Evolutionary conservation across 371 early-diverging fungal species (phyloP).

Genomic region (Circinella umbellata): DNA sequence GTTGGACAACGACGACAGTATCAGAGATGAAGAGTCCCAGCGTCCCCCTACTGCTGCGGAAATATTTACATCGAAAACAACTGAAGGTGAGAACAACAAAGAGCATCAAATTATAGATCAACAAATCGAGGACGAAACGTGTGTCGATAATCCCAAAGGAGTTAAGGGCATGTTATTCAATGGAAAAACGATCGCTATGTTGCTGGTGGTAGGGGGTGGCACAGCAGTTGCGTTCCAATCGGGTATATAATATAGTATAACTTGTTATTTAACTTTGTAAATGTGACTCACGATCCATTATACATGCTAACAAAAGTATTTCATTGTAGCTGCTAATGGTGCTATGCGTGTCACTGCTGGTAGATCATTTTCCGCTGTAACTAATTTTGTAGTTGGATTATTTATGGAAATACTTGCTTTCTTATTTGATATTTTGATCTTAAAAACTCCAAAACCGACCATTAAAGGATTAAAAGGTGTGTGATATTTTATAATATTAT

Average conservation of each 20-base stretch:
- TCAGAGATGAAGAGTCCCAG: too few relatives aligned
- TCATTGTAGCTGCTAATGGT: constrained; percentile 31
- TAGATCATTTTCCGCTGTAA: constrained; percentile 33
- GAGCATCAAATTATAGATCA: not conserved
- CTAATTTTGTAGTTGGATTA: constrained; percentile 26
- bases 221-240: constrained; percentile 19
- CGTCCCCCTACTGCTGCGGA: too few relatives aligned
- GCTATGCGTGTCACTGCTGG: constrained; percentile 34
- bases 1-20: too few relatives aligned
- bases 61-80: too few relatives aligned
- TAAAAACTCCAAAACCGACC: constrained; percentile 28
- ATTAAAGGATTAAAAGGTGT: constrained; percentile 25
- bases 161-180: not conserved
- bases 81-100: not conserved
- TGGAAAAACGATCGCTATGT: not conserved
- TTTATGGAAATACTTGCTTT: constrained; percentile 28
- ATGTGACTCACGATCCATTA: not conserved
- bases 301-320: not conserved
- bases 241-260: not conserved
- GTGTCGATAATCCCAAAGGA: not conserved
- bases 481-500: not conserved
- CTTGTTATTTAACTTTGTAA: not conserved
- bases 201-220: constrained; percentile 15
- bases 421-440: constrained; percentile 26
- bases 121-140: not conserved